Evolutionary conservation across 768 basidiomycete genomes (phyloP), one percentile per base, ranked within the genome.

Genomic region (Boletus speciosus): DNA sequence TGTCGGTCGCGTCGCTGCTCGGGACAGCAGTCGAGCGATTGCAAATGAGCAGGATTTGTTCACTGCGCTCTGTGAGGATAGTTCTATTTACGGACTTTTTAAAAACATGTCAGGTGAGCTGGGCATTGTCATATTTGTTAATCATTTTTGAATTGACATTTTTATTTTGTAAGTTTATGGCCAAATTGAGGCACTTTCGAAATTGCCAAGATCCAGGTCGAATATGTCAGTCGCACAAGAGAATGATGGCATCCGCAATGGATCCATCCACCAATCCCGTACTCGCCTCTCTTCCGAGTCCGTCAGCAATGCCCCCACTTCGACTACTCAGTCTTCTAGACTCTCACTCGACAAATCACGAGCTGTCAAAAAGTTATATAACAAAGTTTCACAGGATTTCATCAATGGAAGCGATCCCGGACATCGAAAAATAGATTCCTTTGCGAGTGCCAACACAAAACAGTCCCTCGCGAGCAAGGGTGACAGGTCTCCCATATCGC

Each of bases 51-150:
- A 90, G 55, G 93, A 97, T 69, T 74, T 98, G 42, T 94, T 93
- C 68, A 78, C 85, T 16, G 93, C 93, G 1, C 76, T 97, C 15
- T 93, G 91, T 57, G 95, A 97, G 72, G 95, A 97, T 71, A 86
- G 90, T 60, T 77, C 84, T 45, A 81, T 96, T 45, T 97, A 93
- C 73, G 81, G 81, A 27, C 78, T 90, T 55, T 94, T 95, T 73
- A 90, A 84, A 71, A 78, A 81, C 23, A 90, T 95, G 89, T 82
- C 88, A 75, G 88, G 94, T 91, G 59, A 59, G 44, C 15, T 6
- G 31, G 47, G 21, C 34, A 6, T 44, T 44, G 47, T 44, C 59
- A 44, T 36, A 51, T 68, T 61, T 63, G 66, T 40, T 55, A 47
- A 59, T 56, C 50, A 39, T 58, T 54, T 27, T 46, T 40, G 42